Base-by-base conservation (phyloP, 2,329 filamentous ascomycete genomes). In the Neofusicoccum parvum region DNA sequence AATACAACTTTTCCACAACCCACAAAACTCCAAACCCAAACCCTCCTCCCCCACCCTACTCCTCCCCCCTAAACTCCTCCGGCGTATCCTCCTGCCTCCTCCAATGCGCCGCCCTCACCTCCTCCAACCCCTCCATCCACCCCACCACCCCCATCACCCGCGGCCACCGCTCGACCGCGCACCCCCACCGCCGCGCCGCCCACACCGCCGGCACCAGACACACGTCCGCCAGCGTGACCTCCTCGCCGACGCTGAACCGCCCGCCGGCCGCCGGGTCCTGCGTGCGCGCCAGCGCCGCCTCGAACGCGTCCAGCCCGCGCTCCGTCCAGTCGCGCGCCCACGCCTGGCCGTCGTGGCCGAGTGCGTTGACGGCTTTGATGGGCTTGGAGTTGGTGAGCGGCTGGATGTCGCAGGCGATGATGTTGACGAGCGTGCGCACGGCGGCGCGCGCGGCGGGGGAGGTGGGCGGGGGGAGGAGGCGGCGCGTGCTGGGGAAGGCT, bases 311-410 rank as follows among this genome's bases (percentile, higher is more conserved):
- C n/a, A 90, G 74, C 0, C 87, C 87, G 7, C 81, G 78, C 1
- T 74, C 73, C 74, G 86, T 85, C 5, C 86, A 74, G 62, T 82
- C 80, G 46, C 75, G 77, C 37, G 83, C 84, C 86, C 86, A 88
- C 3, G 76, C 74, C 27, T 79, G 79, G 0, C 79, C 76, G 1
- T 79, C 80, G 1, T 75, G 77, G 0, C 80, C 82, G 0, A 86
- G 70, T 0, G 74, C 74, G 3, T 79, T 78, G 2, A 88, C 78
- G 0, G 80, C 79, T 53, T 81, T 80, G 69, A 86, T 78, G 43
- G 87, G 82, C 9, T 81, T 79, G 17, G 86, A 72, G 69, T 88
- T 88, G 1, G 87, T 88, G 1, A 87, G 80, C 5, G 88, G 87
- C 73, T 89, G 87, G 4, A 84, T 80, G 67, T 90, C 88, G 34